A percentile compares a stretch with the other conserved stretches of the same genome.
Evolutionary conservation across 1,284 basidiomycete species (phyloP).

Genomic region (Trichosporon asahii): DNA sequence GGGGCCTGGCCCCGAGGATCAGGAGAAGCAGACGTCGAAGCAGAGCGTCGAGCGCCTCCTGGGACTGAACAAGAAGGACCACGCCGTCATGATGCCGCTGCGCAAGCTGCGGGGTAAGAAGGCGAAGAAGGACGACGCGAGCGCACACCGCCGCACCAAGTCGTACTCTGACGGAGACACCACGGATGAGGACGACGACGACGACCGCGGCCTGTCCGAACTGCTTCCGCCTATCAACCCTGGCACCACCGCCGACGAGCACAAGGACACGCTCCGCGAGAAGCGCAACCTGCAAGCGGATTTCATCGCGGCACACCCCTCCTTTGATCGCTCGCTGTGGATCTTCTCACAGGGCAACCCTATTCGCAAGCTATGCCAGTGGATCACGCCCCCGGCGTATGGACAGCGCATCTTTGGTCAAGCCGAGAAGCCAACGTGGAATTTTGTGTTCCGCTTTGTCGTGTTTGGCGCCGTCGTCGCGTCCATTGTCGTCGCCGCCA

Average conservation of each 20-base stretch:
- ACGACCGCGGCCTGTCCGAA: slow-evolving; percentile 46
- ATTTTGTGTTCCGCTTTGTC: slow-evolving; percentile 70
- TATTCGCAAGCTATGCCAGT: slow-evolving; percentile 76
- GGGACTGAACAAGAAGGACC: slow-evolving; percentile 28
- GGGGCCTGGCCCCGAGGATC: slow-evolving; percentile 18
- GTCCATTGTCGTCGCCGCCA: slow-evolving; percentile 76
- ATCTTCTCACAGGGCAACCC: slow-evolving; percentile 77
- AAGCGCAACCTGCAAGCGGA: slow-evolving; percentile 76
- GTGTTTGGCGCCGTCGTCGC: slow-evolving; percentile 76
- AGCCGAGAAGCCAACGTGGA: slow-evolving; percentile 63
- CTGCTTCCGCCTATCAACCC: slow-evolving; percentile 40
- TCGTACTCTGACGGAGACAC: neutral
- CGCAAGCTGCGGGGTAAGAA: slow-evolving; percentile 3
- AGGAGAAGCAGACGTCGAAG: slow-evolving; percentile 21
- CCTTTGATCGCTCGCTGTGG: slow-evolving; percentile 89
- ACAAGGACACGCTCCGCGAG: slow-evolving; percentile 63
- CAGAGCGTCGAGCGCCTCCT: slow-evolving; percentile 33
- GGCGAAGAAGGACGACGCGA: neutral
- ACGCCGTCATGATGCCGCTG: slow-evolving; percentile 7
- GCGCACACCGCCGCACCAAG: neutral
- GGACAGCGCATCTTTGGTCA: slow-evolving; percentile 80
- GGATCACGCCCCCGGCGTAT: slow-evolving; percentile 73
- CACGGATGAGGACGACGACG: slow-evolving; percentile 31
- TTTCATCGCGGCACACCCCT: slow-evolving; percentile 84
- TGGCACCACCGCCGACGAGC: slow-evolving; percentile 40